These are phyloP conservation scores for Apiospora koreana DNA, from an alignment of 2,329 filamentous ascomycete genomes.

Conservation along the genomic window DNA sequence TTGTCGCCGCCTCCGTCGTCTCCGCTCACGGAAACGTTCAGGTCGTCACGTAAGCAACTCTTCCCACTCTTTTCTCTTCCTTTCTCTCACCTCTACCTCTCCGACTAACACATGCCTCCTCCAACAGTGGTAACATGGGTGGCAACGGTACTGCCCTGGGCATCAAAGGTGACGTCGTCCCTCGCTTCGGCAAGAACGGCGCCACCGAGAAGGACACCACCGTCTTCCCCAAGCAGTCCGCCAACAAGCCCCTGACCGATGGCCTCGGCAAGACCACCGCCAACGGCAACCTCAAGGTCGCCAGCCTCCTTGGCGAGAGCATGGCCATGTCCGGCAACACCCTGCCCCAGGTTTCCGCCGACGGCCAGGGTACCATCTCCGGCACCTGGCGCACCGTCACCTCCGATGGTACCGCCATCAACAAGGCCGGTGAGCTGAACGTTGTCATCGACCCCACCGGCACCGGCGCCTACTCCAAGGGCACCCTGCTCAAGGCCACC, in stretches of 20 bases:
- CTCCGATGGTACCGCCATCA: conserved; percentile 19
- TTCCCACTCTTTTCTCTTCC: neutral
- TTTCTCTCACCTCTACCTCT: neutral
- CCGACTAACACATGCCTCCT: neutral
- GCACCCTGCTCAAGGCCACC: conserved; percentile 18
- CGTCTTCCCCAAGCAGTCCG: conserved; percentile 19
- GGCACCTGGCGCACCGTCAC: conserved; percentile 25
- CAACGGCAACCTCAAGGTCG: conserved; percentile 20
- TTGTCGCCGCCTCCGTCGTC: conserved; percentile 24
- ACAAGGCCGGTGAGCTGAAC: conserved; percentile 14
- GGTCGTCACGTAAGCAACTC: conserved; percentile 13
- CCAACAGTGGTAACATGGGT: conserved; percentile 18
- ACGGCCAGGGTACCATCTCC: conserved; percentile 18
- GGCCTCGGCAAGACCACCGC: conserved; percentile 23
- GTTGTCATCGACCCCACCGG: conserved; percentile 23
- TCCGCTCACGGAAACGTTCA: conserved; percentile 29
- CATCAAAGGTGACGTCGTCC: conserved; percentile 24
- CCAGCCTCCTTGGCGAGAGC: conserved; percentile 10
- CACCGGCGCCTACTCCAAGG: conserved; percentile 20
- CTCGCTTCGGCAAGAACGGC: conserved; percentile 18
- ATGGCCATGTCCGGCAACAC: conserved; percentile 23
- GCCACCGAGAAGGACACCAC: conserved; percentile 35
- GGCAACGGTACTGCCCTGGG: conserved; percentile 21
- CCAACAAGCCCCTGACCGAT: conserved; percentile 13
- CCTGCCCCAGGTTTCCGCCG: conserved; percentile 21